Percentiles rank a stretch among this genome's conserved stretches.
These are phyloP conservation scores for Stropharia rugosoannulata DNA, from an alignment of 768 basidiomycete species.

Conservation along the genomic window DNA sequence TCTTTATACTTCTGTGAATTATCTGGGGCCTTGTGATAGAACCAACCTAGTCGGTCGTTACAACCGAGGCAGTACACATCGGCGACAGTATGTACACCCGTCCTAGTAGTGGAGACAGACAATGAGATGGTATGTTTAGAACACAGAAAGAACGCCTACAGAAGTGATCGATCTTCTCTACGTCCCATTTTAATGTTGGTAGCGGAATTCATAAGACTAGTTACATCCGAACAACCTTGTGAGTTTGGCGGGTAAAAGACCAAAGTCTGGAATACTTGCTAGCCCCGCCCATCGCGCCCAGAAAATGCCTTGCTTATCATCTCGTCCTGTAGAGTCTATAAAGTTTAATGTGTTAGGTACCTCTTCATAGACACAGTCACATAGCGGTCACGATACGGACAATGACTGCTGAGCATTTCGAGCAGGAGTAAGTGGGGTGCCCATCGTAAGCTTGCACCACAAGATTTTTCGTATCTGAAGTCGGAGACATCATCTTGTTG, in stretches of 20 bases:
- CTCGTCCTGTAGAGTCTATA: conserved; percentile 77
- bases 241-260: background rate
- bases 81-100: conserved; percentile 79
- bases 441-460: conserved; percentile 62
- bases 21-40: conserved; percentile 77
- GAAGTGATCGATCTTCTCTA: conserved; percentile 70
- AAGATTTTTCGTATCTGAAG: conserved; percentile 48
- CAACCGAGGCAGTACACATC: conserved; percentile 81
- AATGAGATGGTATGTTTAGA: background rate
- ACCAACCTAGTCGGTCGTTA: conserved; percentile 80
- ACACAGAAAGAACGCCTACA: conserved; percentile 40
- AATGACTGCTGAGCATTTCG: conserved; percentile 68
- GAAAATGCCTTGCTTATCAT: conserved; percentile 85
- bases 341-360: background rate
- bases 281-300: conserved; percentile 80
- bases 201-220: conserved; percentile 75
- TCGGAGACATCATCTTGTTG: conserved; percentile 19
- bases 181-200: conserved; percentile 72
- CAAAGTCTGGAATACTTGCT: conserved; percentile 43
- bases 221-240: background rate
- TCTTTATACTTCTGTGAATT: conserved; percentile 84
- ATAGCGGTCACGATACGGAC: conserved; percentile 38
- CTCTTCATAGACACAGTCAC: too few species aligned
- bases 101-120: conserved; percentile 40
- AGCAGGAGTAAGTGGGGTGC: conserved; percentile 70